These are phyloP conservation scores for Coemansia sp. DNA, from an alignment of 192 early-diverging fungal genomes.

Conservation along the genomic window DNA sequence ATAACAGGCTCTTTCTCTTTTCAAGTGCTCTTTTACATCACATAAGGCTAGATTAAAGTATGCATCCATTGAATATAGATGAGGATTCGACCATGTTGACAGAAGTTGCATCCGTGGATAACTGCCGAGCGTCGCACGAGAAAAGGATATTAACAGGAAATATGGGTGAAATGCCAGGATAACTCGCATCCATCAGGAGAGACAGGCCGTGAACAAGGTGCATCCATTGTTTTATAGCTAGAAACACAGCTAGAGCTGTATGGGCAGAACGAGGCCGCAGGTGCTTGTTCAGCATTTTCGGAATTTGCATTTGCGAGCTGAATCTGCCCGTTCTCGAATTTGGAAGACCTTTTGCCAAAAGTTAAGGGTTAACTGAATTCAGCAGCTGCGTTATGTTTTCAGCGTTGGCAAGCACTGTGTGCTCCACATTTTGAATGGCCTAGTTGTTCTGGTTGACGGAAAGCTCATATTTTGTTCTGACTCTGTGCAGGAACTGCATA, in stretches of 20 bases:
- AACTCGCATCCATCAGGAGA: neutral
- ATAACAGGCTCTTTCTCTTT: constrained; percentile 24
- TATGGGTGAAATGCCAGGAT: neutral
- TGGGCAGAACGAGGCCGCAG: neutral
- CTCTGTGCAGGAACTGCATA: no score
- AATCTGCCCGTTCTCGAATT: no score
- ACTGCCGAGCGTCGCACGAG: neutral
- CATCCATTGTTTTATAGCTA: neutral
- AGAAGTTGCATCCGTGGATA: neutral
- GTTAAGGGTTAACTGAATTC: no score
- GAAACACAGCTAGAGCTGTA: neutral
- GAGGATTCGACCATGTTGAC: constrained; percentile 2
- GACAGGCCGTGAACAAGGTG: neutral
- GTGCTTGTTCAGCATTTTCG: no score
- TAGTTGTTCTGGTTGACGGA: no score
- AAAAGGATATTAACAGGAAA: neutral
- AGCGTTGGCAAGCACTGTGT: no score
- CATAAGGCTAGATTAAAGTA: constrained; percentile 33
- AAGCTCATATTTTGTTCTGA: no score
- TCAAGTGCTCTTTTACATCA: constrained; percentile 26
- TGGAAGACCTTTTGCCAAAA: no score
- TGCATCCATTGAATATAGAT: constrained; percentile 24
- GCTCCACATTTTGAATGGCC: no score
- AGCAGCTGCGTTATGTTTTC: no score
- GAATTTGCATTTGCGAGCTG: no score